These are phyloP conservation scores for Hippophae tibetana DNA, from an alignment of 306 rosid species.

Conservation along the genomic window DNA sequence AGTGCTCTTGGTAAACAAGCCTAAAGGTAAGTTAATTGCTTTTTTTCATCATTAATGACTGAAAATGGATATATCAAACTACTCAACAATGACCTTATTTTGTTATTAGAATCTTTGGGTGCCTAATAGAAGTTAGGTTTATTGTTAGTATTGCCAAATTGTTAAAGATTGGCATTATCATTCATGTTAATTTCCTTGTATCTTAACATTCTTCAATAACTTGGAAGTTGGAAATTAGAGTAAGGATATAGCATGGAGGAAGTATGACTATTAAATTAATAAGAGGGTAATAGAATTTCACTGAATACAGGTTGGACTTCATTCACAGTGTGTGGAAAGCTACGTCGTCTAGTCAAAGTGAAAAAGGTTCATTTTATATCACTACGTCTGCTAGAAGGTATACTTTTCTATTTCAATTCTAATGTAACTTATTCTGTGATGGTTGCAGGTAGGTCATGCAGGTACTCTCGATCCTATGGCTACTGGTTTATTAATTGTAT, in stretches of 20 bases:
- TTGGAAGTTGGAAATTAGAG: not conserved
- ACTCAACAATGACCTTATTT: too few species aligned
- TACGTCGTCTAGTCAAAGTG: constrained; percentile 88
- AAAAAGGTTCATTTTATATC: constrained; percentile 51
- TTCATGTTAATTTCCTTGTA: constrained; percentile 6
- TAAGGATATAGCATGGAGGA: not conserved
- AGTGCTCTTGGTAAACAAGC: constrained; percentile 78
- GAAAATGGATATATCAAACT: too few species aligned
- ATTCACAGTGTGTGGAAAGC: constrained; percentile 91
- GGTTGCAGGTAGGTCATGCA: constrained; percentile 88
- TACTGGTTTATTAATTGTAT: constrained; percentile 87
- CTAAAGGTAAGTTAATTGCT: constrained; percentile 55
- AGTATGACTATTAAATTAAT: not conserved
- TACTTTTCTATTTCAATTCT: constrained; percentile 4
- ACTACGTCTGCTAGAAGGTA: not conserved
- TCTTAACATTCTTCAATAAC: constrained; percentile 2
- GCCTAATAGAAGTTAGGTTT: too few species aligned
- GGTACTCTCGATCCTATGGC: constrained; percentile 99
- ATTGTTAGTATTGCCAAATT: not conserved
- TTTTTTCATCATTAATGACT: not conserved
- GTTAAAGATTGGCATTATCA: not conserved
- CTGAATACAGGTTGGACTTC: constrained; percentile 85
- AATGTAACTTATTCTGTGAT: constrained; percentile 3
- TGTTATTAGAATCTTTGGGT: too few species aligned
- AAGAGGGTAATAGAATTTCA: constrained; percentile 6